Base-by-base conservation (phyloP, 2,329 filamentous ascomycete genomes). In the Fusarium burgessii region DNA sequence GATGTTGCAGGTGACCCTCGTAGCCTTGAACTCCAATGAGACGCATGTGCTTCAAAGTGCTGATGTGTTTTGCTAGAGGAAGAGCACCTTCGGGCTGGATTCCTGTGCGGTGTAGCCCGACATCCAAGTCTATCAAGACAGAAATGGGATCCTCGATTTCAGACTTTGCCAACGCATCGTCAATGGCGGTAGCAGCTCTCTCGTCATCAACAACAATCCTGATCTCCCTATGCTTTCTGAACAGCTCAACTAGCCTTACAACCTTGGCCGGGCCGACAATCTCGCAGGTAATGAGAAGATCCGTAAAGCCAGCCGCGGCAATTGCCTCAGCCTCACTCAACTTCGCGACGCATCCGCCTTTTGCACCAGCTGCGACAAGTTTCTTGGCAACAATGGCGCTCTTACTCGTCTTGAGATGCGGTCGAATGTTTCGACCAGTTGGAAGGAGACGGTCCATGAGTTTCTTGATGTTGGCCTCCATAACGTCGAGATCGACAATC, bases 401-500 rank as follows among this genome's bases (percentile, higher is more conserved):
- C 4, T 74, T 74, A 0, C 71, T 68, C 1, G 71, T 74, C 23
- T 74, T 74, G 1, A 74, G 50, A 18, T 74, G 71, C 3, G 71
- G 68, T 3, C 71, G 45, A 10, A 74, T 58, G 2, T 78, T 76
- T 25, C 83, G 71, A 1, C 84, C 84, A 10, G 61, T 66, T 0
- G 85, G 84, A 0, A 85, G 78, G 1, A 88, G 82, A 11, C 77
- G 78, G 15, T 74, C 72, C 75, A 87, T 82, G 14, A 87, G 80
- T 36, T 83, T 85, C 14, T 78, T 66, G 68, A 88, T 84, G 75
- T 88, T 88, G 68, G 77, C 68, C 62, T 88, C 84, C 83, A 87
- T 86, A 7, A 85, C 76, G 60, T 84, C 81, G 13, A 88, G 81
- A 55, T 88, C 83, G 47, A 87, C 86, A 46, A 88, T 82, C 85